These are phyloP conservation scores for Cordyceps fumosorosea DNA, from an alignment of 2,329 filamentous ascomycete genomes.

Conservation along the genomic window DNA sequence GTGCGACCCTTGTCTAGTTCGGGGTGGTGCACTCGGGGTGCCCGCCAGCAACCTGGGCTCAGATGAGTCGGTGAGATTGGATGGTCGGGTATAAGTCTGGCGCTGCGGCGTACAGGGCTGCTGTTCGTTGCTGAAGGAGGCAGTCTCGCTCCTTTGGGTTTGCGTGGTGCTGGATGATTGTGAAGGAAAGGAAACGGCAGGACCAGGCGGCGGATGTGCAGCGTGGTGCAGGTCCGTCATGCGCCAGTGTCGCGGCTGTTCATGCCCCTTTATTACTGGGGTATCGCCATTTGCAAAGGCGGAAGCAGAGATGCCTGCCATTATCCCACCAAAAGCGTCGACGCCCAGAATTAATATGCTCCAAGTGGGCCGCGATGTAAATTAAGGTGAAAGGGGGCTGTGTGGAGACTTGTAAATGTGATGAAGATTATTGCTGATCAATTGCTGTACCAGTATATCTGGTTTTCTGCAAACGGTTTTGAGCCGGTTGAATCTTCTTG, in stretches of 20 bases:
- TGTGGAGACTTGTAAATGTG: neutral
- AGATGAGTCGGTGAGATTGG: constrained; percentile 7
- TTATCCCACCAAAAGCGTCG: constrained; percentile 1
- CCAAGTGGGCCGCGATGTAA: constrained; percentile 9
- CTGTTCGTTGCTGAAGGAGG: neutral
- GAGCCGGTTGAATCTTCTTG: neutral
- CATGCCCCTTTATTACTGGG: constrained; percentile 9
- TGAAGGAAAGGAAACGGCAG: constrained; percentile 3
- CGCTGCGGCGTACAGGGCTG: neutral
- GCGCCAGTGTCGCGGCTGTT: constrained; percentile 3
- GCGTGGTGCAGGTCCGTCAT: neutral
- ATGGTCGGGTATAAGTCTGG: neutral
- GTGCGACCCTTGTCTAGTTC: constrained; percentile 11
- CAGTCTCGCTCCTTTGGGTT: neutral
- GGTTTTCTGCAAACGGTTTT: neutral
- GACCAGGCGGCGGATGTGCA: neutral
- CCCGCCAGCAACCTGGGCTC: neutral
- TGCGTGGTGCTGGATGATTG: neutral
- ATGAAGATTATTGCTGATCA: neutral
- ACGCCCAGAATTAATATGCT: neutral
- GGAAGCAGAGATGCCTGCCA: constrained; percentile 9
- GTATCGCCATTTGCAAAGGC: constrained; percentile 3
- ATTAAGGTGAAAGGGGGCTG: constrained; percentile 4
- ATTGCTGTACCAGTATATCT: neutral
- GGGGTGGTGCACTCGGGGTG: constrained; percentile 2